Evolutionary conservation across 805 yeast species (phyloP), one percentile per base, ranked within the genome.

Genomic region (Starmerella stigmatis): DNA sequence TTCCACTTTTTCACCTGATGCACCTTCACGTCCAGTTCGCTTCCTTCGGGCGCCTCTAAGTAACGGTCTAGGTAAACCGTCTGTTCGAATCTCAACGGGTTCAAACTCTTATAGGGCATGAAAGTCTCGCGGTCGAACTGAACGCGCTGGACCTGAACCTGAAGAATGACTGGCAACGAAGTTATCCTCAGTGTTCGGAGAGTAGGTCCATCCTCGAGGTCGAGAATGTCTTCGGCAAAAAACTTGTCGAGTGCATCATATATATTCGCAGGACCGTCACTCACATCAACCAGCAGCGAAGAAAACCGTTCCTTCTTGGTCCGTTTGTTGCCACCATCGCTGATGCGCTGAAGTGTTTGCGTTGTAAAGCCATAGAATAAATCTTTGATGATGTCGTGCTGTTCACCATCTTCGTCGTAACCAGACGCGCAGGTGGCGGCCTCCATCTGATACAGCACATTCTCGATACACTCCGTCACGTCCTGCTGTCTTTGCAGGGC

Each of bases 401-500:
- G 96, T 60, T 89, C 97, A 55, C 86, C 88, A 21, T 65, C 69
- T 5, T 25, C 43, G 15, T 49, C 57, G 21, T 15, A 15, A 46
- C 83, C 70, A 0, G 95, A 94, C 4, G 52, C 45, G 9, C 37
- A 17, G 41, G 49, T 46, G 1, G 54, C 46, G 21, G 94, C 84
- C 60, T 89, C 96, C 29, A 92, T 67, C 61, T 89, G 97, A 52
- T 81, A 83, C 12, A 88, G 69, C 7, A 92, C 96, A 61, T 92
- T 92, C 45, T 88, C 94, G 57, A 89, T 86, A 62, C 97, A 89
- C 60, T 92, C 98, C 0, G 96, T 86, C 16, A 92, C 97, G 67
- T 92, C 98, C 61, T 92, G 98, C 60, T 92, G 98, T 52, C 94
- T 51, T 41, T 55, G 56, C 29, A 55, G 36, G 2, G 59, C 59